Base-by-base conservation (phyloP, 225 moss, liverwort and hornwort species). In the Bryoerythrophyllum caledonicum region DNA sequence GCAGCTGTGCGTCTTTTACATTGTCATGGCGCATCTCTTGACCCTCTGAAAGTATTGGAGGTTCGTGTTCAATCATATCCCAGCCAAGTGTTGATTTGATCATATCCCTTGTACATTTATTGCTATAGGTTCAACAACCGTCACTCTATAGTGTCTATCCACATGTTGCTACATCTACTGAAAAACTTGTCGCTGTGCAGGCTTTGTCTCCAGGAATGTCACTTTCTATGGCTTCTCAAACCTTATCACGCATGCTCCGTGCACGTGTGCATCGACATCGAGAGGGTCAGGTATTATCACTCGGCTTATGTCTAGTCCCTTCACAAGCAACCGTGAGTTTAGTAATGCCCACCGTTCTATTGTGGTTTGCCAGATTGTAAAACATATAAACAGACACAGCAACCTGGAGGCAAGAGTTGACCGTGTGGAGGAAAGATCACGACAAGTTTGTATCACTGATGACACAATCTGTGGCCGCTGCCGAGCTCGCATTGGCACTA, bases 241-340 rank as follows among this genome's bases (percentile, higher is more conserved):
- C 93, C 63, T 81, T 99, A 80, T 87, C 97, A 37, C 94, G 94
- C 76, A 83, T 99, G 85, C 86, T 99, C 59, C 90, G 94, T 78
- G 93, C 93, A 71, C 95, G 95, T 83, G 97, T 99, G 40, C 97
- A 99, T 74, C 89, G 93, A 21, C 93, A 90, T 79, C 90, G 94
- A 21, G 91, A 99, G 82, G 93, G 97, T 52, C 97, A 99, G 93
- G 97, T 94, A 72, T 44, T 27, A 14, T 26, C 0, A 48, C 17
- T 78, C 48, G 59, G 28, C 65, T 66, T 30, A 28, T 46, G 32
- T 37, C 12, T 21, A 48, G n/a, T 41, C 63, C 32, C 15, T 32
- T 46, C 55, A 19, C 20, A 46, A 28, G 40, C 11, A 10, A 63
- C 44, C 10, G 9, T 58, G 10, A 3, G 7, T 67, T 15, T 19